Conservation (phyloP, 768 basidiomycete genomes). For the Brasilioporus rufonigricans region DNA sequence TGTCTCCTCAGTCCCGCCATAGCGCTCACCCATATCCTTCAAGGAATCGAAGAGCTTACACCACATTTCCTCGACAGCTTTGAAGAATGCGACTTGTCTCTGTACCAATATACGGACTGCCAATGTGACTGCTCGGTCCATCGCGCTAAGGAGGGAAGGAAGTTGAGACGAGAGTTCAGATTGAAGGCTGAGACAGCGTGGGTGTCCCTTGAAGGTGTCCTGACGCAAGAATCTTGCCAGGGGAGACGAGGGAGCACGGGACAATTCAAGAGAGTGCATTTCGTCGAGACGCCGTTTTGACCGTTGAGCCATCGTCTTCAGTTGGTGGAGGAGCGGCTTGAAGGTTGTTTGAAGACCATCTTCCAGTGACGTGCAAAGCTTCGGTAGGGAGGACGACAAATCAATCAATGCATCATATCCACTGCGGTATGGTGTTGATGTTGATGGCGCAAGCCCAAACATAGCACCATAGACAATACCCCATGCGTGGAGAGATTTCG, state of each 20-base stretch:
- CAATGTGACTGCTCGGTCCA: slow-evolving; percentile 52
- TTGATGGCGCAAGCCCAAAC: slow-evolving; percentile 48
- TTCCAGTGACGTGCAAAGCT: slow-evolving; percentile 47
- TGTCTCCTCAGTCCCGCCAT: slow-evolving; percentile 62
- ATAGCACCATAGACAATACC: slow-evolving; percentile 57
- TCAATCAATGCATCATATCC: slow-evolving; percentile 63
- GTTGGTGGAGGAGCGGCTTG: slow-evolving; percentile 50
- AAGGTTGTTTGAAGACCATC: slow-evolving; percentile 45
- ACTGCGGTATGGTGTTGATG: slow-evolving; percentile 2
- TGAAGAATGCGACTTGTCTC: slow-evolving; percentile 36
- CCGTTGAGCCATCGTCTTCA: slow-evolving; percentile 52
- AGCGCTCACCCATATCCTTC: slow-evolving; percentile 58
- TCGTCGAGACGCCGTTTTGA: slow-evolving; percentile 61
- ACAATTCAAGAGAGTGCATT: slow-evolving; percentile 65
- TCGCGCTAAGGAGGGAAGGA: slow-evolving; percentile 54
- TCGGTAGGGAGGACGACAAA: slow-evolving; percentile 38
- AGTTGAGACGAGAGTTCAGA: slow-evolving; percentile 67
- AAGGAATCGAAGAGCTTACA: slow-evolving; percentile 71
- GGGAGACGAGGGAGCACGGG: slow-evolving; percentile 58
- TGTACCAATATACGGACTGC: slow-evolving; percentile 47
- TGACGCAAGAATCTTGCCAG: slow-evolving; percentile 37
- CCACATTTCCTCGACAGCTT: slow-evolving; percentile 54
- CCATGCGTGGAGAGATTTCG: slow-evolving; percentile 56
- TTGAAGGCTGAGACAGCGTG: slow-evolving; percentile 65
- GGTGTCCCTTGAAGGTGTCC: slow-evolving; percentile 32